A percentile compares a stretch with the other conserved stretches of the same genome.
phyloP scores from a whole-genome alignment of 2,329 filamentous ascomycete genomes.

The Colletotrichum sp. region DNA sequence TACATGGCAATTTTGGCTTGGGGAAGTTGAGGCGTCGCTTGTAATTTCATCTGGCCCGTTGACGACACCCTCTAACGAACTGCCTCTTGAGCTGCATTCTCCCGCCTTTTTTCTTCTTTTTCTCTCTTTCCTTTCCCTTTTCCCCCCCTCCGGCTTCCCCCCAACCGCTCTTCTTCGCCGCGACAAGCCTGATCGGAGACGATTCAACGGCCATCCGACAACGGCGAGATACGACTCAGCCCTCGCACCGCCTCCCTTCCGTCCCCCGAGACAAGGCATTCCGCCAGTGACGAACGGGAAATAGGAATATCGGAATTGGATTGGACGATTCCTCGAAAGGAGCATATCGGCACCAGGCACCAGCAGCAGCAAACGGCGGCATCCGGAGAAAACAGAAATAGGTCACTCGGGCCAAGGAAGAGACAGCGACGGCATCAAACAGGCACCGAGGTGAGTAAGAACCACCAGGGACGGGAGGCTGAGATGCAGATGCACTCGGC shows the following conservation, averaged over 20 bases:
- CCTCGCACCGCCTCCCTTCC: conserved; percentile 16
- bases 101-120: neutral
- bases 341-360: neutral
- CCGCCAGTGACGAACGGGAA: neutral
- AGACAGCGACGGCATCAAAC: neutral
- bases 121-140: conserved; percentile 2
- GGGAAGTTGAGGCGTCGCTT: conserved; percentile 14
- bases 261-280: conserved; percentile 12
- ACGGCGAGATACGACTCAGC: conserved; percentile 22
- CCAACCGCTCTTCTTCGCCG: conserved; percentile 8
- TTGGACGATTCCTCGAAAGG: neutral
- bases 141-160: neutral
- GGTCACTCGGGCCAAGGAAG: neutral
- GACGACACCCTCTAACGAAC: conserved; percentile 5
- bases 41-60: conserved; percentile 17
- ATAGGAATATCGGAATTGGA: neutral
- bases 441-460: neutral
- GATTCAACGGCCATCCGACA: conserved; percentile 18
- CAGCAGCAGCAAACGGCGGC: neutral
- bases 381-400: neutral
- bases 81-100: neutral
- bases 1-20: neutral
- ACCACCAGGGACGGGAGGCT: neutral
- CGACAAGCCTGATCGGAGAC: conserved; percentile 21
- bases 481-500: neutral